Conservation (phyloP, 2,329 filamentous ascomycete genomes). For the Pseudopithomyces chartarum region DNA sequence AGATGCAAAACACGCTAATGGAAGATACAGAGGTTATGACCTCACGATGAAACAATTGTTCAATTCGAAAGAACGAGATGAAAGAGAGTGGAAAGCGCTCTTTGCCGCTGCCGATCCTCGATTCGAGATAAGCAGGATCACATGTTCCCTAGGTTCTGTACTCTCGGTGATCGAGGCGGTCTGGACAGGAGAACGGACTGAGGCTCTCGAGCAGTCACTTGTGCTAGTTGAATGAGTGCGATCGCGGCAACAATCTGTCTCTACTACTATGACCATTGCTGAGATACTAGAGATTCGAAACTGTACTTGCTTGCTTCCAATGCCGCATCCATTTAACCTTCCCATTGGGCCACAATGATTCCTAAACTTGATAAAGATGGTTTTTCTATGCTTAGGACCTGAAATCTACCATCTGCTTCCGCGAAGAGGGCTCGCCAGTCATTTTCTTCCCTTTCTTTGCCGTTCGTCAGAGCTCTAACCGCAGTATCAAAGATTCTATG, state of each 20-base stretch:
- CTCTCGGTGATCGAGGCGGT: neutral
- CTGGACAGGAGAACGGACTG: neutral
- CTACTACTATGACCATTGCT: too few relatives aligned
- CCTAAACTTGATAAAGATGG: slow-evolving; percentile 2
- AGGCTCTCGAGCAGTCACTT: neutral
- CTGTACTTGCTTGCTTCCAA: neutral
- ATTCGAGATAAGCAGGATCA: neutral
- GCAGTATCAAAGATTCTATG: slow-evolving; percentile 40
- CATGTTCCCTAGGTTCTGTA: neutral
- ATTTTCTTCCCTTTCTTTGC: slow-evolving; percentile 49
- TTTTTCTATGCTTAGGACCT: slow-evolving; percentile 23
- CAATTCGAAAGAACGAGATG: slow-evolving; percentile 45
- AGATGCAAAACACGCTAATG: neutral
- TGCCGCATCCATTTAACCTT: neutral
- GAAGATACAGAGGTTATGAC: slow-evolving; percentile 6
- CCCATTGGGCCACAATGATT: slow-evolving; percentile 10
- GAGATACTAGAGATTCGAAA: too few relatives aligned
- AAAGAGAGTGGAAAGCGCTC: slow-evolving; percentile 50
- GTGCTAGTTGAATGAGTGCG: too few relatives aligned
- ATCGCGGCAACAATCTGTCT: too few relatives aligned
- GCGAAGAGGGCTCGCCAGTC: slow-evolving; percentile 52
- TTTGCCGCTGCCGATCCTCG: slow-evolving; percentile 24
- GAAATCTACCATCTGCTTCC: slow-evolving; percentile 49
- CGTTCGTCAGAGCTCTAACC: slow-evolving; percentile 54
- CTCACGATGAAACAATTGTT: slow-evolving; percentile 8